Evolutionary conservation across 2,329 filamentous ascomycete genomes (phyloP).

Genomic region (Cercospora brassicicola): DNA sequence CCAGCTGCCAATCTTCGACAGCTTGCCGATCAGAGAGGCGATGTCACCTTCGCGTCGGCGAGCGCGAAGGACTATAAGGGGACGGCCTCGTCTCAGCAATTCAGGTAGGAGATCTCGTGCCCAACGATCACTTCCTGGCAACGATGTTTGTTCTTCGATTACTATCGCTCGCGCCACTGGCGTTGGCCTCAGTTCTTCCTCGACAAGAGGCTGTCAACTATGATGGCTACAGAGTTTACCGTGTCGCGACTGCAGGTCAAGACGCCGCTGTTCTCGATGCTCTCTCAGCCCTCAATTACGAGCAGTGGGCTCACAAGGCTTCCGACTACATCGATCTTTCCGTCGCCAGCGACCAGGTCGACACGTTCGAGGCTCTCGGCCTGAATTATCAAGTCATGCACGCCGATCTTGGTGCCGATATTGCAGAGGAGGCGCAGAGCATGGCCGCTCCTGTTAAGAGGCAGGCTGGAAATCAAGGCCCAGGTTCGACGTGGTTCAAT

Average conservation of each 20-base stretch:
- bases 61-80: not conserved
- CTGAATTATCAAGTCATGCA: slow-evolving; percentile 25
- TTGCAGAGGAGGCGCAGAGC: slow-evolving; percentile 18
- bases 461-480: slow-evolving; percentile 21
- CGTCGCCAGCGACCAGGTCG: slow-evolving; percentile 17
- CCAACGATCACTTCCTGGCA: not conserved
- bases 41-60: not conserved
- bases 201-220: slow-evolving; percentile 18
- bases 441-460: slow-evolving; percentile 16
- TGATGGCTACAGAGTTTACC: slow-evolving; percentile 24
- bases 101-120: not conserved
- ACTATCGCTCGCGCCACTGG: slow-evolving; percentile 18
- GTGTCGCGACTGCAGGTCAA: slow-evolving; percentile 19
- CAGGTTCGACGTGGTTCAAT: slow-evolving; percentile 28
- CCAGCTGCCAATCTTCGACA: slow-evolving; percentile 1
- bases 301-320: slow-evolving; percentile 22
- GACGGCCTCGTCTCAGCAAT: not conserved
- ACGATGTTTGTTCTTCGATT: slow-evolving; percentile 17
- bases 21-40: not conserved
- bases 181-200: slow-evolving; percentile 19
- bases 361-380: slow-evolving; percentile 22
- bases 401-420: slow-evolving; percentile 27
- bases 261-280: slow-evolving; percentile 12
- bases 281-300: slow-evolving; percentile 20
- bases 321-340: slow-evolving; percentile 25